Evolutionary conservation across 345 rosid genomes (phyloP).

Genomic region (Aurinia saxatilis): DNA sequence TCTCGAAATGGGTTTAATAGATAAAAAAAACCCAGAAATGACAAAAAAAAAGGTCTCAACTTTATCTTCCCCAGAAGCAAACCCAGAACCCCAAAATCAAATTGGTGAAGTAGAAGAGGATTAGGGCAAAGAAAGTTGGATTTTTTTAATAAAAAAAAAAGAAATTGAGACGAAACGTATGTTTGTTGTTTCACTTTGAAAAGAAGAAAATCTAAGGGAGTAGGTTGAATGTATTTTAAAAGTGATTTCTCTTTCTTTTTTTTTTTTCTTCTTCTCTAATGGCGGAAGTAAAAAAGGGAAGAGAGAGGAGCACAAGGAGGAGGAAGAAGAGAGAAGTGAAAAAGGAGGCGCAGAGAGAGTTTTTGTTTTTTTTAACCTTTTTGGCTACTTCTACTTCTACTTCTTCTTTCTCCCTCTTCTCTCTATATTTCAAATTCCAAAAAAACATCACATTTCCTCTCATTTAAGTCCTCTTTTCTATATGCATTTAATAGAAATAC

Average conservation of each 20-base stretch:
- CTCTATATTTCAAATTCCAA: conserved; percentile 33
- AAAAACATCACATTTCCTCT: background rate
- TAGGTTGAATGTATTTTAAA: background rate
- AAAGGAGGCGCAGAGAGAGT: conserved; percentile 25
- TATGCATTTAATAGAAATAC: too few species aligned
- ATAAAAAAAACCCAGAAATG: conserved; percentile 16
- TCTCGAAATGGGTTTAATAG: background rate
- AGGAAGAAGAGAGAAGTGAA: background rate
- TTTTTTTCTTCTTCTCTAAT: conserved; percentile 12
- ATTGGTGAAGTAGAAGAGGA: background rate
- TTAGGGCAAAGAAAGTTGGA: background rate
- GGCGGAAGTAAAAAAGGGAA: conserved; percentile 12
- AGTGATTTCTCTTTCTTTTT: conserved; percentile 14
- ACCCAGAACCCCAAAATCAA: background rate
- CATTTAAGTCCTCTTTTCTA: background rate
- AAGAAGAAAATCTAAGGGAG: background rate
- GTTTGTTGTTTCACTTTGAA: conserved; percentile 9
- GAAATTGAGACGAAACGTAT: background rate
- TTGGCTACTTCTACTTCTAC: background rate
- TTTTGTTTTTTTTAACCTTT: background rate
- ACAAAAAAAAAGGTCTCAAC: conserved; percentile 10
- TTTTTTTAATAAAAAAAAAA: background rate
- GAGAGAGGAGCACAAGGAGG: background rate
- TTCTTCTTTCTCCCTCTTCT: conserved; percentile 33
- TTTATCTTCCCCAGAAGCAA: background rate